Conservation (phyloP, 2,329 filamentous ascomycete genomes). For the Chalara sp. region DNA sequence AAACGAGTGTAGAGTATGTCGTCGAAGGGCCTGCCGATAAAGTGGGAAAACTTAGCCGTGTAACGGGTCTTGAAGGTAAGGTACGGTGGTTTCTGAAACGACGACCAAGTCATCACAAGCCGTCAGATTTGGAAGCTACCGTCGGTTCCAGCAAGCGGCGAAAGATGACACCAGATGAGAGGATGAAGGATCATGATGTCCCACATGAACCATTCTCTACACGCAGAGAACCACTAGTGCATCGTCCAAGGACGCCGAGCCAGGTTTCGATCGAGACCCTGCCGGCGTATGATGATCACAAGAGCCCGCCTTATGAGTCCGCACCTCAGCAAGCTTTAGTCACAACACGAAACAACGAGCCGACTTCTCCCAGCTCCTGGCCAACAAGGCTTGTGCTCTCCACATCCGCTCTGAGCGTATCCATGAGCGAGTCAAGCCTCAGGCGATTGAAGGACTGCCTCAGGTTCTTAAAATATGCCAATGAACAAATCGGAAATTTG, state of each 20-base stretch:
- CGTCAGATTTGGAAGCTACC: slow-evolving; percentile 38
- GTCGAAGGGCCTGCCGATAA: slow-evolving; percentile 85
- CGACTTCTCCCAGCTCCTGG: slow-evolving; percentile 45
- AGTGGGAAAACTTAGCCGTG: slow-evolving; percentile 73
- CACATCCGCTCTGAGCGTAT: slow-evolving; percentile 83
- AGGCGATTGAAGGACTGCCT: slow-evolving; percentile 81
- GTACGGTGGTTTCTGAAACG: slow-evolving; percentile 72
- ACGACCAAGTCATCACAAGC: slow-evolving; percentile 25
- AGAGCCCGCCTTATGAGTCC: slow-evolving; percentile 64
- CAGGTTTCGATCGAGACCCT: slow-evolving; percentile 54
- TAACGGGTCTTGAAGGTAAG: slow-evolving; percentile 81
- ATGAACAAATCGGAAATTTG: slow-evolving; percentile 70
- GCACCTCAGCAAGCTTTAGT: slow-evolving; percentile 40
- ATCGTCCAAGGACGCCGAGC: slow-evolving; percentile 21
- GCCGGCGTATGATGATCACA: slow-evolving; percentile 76
- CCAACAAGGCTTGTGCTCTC: slow-evolving; percentile 81
- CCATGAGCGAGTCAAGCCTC: slow-evolving; percentile 84
- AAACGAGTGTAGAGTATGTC: slow-evolving; percentile 83
- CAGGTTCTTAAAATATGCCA: slow-evolving; percentile 72
- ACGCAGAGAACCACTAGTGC: slow-evolving; percentile 21
- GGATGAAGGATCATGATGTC: slow-evolving; percentile 25
- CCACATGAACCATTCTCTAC: slow-evolving; percentile 23
- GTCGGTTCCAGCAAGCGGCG: slow-evolving; percentile 50
- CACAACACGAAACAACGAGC: slow-evolving; percentile 25
- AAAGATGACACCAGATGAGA: slow-evolving; percentile 42